Conservation (phyloP, 441 rosid species). For the Bruguiera hainesii region DNA sequence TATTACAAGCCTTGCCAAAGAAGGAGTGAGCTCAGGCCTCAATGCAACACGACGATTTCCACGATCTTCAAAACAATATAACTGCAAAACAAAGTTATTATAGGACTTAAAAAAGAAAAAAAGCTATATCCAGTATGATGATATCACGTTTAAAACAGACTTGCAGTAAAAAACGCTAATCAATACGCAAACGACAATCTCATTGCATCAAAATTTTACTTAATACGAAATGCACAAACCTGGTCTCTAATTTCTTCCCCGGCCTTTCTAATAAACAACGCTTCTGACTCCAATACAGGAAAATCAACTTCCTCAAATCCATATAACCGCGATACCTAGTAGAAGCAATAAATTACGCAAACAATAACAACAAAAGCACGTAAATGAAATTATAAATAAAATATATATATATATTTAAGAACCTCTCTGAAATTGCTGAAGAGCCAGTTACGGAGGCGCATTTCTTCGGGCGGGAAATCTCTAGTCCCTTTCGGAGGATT, state of each 20-base stretch:
- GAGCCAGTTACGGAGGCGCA: slow-evolving; percentile 91
- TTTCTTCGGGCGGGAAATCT: slow-evolving; percentile 88
- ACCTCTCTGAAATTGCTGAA: slow-evolving; percentile 82
- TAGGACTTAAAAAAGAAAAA: not conserved
- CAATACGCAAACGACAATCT: not conserved
- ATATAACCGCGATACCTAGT: slow-evolving; percentile 63
- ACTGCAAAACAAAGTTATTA: slow-evolving; percentile 33
- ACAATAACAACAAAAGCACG: not conserved
- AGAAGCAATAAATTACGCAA: slow-evolving; percentile 3
- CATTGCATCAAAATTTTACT: not conserved
- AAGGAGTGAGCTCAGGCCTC: slow-evolving; percentile 97
- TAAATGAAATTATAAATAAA: not conserved
- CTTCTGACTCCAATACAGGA: slow-evolving; percentile 81
- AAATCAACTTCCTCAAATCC: slow-evolving; percentile 88
- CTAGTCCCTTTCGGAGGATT: slow-evolving; percentile 94
- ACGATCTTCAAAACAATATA: slow-evolving; percentile 88
- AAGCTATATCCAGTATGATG: no score
- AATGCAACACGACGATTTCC: slow-evolving; percentile 94
- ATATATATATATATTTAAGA: not conserved
- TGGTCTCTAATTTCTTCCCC: slow-evolving; percentile 94
- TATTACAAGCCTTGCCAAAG: slow-evolving; percentile 83
- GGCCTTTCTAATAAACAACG: slow-evolving; percentile 77
- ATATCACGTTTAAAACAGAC: not conserved
- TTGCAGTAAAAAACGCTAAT: no score
- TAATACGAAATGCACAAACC: slow-evolving; percentile 30